Evolutionary conservation across 2,329 filamentous ascomycete species (phyloP).

Genomic region (Ampelomyces quisqualis): DNA sequence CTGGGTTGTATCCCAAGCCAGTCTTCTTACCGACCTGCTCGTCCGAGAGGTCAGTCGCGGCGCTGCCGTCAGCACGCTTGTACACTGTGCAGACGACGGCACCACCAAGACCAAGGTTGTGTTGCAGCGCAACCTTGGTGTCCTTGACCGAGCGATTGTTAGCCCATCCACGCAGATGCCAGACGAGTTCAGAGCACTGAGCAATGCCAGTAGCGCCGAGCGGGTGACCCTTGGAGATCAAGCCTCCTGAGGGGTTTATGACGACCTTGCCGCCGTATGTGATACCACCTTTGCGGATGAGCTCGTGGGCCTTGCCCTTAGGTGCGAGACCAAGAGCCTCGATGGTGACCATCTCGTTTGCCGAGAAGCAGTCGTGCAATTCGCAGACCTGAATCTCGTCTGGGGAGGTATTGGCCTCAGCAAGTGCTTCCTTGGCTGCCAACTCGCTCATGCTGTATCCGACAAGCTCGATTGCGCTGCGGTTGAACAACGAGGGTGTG

Average conservation of each 20-base stretch:
- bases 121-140: constrained; percentile 77
- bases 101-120: constrained; percentile 89
- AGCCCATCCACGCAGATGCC: constrained; percentile 94
- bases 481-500: constrained; percentile 73
- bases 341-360: constrained; percentile 89
- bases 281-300: constrained; percentile 83
- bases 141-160: constrained; percentile 75
- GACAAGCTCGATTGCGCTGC: constrained; percentile 81
- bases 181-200: constrained; percentile 91
- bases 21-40: constrained; percentile 65
- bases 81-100: constrained; percentile 91
- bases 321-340: constrained; percentile 79
- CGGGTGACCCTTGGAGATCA: constrained; percentile 95
- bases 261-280: constrained; percentile 83
- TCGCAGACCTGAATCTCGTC: constrained; percentile 80
- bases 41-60: constrained; percentile 60
- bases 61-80: constrained; percentile 74
- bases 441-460: constrained; percentile 80
- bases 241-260: constrained; percentile 88
- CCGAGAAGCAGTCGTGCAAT: constrained; percentile 94
- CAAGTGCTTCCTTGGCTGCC: constrained; percentile 69
- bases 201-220: constrained; percentile 92
- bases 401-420: constrained; percentile 67
- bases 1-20: constrained; percentile 85
- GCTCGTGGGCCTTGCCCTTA: constrained; percentile 84